These are phyloP conservation scores for Colletotrichum aenigma DNA, from an alignment of 2,329 filamentous ascomycete species.

Conservation along the genomic window DNA sequence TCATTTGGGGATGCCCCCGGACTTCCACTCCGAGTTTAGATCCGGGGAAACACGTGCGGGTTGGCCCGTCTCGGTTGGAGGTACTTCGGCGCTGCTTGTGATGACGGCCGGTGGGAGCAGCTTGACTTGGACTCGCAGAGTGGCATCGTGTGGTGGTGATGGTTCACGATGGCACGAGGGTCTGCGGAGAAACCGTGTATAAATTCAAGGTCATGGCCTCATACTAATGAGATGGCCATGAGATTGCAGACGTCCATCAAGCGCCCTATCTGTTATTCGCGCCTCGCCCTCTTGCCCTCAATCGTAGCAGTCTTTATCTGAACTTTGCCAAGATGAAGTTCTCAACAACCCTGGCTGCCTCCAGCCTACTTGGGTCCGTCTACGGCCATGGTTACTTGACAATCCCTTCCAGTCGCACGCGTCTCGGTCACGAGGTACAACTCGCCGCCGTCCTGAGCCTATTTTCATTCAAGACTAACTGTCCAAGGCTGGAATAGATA, in stretches of 20 bases:
- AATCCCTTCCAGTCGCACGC: constrained; percentile 46
- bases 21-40: constrained; percentile 9
- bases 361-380: neutral
- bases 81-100: constrained; percentile 11
- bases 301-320: neutral
- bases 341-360: neutral
- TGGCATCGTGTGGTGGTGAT: neutral
- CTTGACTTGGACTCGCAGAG: neutral
- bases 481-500: constrained; percentile 49
- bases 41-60: constrained; percentile 5
- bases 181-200: neutral
- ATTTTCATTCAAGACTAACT: neutral
- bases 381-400: constrained; percentile 51
- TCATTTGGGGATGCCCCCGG: neutral
- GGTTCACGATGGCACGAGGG: neutral
- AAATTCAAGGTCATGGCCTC: fast-evolving
- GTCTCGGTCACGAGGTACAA: constrained; percentile 45
- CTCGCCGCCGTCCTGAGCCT: fast-evolving
- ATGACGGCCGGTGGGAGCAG: neutral
- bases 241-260: neutral
- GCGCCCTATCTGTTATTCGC: fast-evolving
- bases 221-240: fast-evolving
- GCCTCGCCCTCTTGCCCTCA: neutral
- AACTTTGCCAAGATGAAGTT: neutral
- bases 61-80: constrained; percentile 15